Evolutionary conservation across 495 filamentous ascomycete genomes (phyloP), one percentile per base, ranked within the genome.

Genomic region (Jackrogersella minutella): DNA sequence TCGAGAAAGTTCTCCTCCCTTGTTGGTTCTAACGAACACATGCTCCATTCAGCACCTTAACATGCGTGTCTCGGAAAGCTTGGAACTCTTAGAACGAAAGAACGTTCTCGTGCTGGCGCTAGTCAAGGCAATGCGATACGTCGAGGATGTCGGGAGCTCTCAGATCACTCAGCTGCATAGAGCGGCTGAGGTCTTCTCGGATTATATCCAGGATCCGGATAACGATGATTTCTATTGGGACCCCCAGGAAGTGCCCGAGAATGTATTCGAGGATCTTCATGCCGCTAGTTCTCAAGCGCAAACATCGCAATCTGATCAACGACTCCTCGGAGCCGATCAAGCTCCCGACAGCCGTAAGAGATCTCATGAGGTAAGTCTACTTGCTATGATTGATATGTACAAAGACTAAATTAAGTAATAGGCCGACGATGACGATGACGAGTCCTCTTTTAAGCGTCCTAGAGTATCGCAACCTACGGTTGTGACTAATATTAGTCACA

Each of bases 31-130:
- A 14, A 70, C 80, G 0, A 70, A 63, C n/a, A 70, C 63, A 5
- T 74, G 76, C 56, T 79, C 79, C 3, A 70, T 82, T n/a, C 80
- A 84, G 59, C 81, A 84, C 33, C 68, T 82, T 16, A 78, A 80
- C 33, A 65, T 77, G 54, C 67, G 76, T 19, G 58, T 82, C 8
- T 51, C 68, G 0, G 61, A 73, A 0, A 64, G 68, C 1, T 14
- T 81, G 24, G 64, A 76, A 10, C 55, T 58, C 1, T 7, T 80
- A 2, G 79, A 82, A 53, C 65, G 74, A 10, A 78, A 77, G 51
- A 80, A 79, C 36, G 74, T 77, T 0, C 68, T 83, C 3, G 71
- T 77, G n/a, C 40, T 78, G 4, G 75, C 73, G 10, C 59, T 73
- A 13, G 77, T 66, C 0, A 64, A 58, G 13, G 60, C 76, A n/a